Evolutionary conservation across 257 asterid genomes (phyloP).

Genomic region (Mentha longifolia): DNA sequence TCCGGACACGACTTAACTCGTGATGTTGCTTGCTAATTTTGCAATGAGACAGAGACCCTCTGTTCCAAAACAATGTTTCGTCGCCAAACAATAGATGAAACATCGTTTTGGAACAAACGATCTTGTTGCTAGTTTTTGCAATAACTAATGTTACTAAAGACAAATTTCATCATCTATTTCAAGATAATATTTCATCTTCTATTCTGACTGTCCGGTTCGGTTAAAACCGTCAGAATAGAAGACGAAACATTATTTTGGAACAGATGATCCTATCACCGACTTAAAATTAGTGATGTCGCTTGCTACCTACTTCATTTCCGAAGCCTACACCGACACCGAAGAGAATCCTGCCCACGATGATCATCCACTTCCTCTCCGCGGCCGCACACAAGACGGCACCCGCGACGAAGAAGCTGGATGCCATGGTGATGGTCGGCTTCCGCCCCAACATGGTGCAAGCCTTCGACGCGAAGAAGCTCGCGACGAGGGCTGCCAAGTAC

Average conservation of each 20-base stretch:
- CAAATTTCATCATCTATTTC: no score
- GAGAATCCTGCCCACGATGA: slow-evolving; percentile 68
- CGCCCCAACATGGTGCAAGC: slow-evolving; percentile 62
- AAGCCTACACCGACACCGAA: slow-evolving; percentile 89
- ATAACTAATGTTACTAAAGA: no score
- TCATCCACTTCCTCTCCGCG: slow-evolving; percentile 45
- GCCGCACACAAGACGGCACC: slow-evolving; percentile 59
- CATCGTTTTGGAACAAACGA: no score
- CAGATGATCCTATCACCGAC: not conserved
- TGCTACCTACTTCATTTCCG: slow-evolving; percentile 70
- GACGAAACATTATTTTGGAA: not conserved
- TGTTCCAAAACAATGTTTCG: no score
- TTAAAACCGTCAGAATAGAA: not conserved
- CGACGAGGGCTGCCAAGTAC: slow-evolving; percentile 67
- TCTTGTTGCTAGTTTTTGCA: no score
- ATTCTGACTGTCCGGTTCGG: no score
- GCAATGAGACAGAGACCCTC: not conserved
- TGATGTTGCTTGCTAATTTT: not conserved
- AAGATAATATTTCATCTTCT: no score
- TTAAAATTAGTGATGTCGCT: not conserved
- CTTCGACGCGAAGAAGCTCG: slow-evolving; percentile 79
- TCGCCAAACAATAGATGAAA: no score
- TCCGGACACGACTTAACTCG: not conserved
- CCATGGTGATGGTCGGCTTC: slow-evolving; percentile 64
- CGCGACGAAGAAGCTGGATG: slow-evolving; percentile 44